Percentiles rank a stretch among this genome's conserved stretches.
Conservation (phyloP, 2,329 filamentous ascomycete genomes). For the Talaromyces albobiverticillius region DNA sequence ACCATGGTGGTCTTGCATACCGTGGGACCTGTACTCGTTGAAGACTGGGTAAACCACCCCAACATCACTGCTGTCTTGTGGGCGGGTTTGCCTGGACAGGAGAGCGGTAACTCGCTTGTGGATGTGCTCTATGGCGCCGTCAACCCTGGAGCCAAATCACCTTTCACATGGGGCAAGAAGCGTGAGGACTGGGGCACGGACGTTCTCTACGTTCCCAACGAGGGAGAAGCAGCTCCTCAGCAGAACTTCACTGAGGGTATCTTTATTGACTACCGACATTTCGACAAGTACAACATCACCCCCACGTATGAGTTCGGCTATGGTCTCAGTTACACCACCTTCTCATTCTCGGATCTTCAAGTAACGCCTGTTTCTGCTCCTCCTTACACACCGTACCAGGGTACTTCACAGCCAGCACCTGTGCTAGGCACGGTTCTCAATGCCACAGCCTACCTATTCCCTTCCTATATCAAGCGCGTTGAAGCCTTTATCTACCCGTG, state of each 20-base stretch:
- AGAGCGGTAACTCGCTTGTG: slow-evolving; percentile 71
- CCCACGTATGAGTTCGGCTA: slow-evolving; percentile 63
- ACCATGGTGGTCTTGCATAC: slow-evolving; percentile 91
- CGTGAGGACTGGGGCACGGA: slow-evolving; percentile 56
- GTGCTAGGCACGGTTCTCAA: slow-evolving; percentile 50
- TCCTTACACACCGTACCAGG: slow-evolving; percentile 53
- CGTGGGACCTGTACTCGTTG: slow-evolving; percentile 72
- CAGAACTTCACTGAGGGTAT: slow-evolving; percentile 60
- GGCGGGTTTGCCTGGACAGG: slow-evolving; percentile 71
- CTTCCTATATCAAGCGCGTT: slow-evolving; percentile 50
- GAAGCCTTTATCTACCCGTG: slow-evolving; percentile 62
- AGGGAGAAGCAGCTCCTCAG: slow-evolving; percentile 56
- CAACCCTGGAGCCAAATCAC: slow-evolving; percentile 61
- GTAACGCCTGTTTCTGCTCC: slow-evolving; percentile 44
- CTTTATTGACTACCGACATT: slow-evolving; percentile 56
- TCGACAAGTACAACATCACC: slow-evolving; percentile 54
- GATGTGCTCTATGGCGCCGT: slow-evolving; percentile 69
- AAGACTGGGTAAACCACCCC: slow-evolving; percentile 57
- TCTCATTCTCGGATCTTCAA: slow-evolving; percentile 57
- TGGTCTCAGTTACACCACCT: slow-evolving; percentile 63
- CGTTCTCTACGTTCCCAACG: slow-evolving; percentile 58
- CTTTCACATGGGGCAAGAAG: slow-evolving; percentile 58
- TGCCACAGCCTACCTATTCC: slow-evolving; percentile 55
- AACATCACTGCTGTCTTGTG: slow-evolving; percentile 74
- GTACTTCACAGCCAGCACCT: slow-evolving; percentile 51